A percentile compares a stretch with the other conserved stretches of the same genome.
These are phyloP conservation scores for Trypanosomatidae sp. DNA, from an alignment of 208 protist genomes.

Conservation along the genomic window DNA sequence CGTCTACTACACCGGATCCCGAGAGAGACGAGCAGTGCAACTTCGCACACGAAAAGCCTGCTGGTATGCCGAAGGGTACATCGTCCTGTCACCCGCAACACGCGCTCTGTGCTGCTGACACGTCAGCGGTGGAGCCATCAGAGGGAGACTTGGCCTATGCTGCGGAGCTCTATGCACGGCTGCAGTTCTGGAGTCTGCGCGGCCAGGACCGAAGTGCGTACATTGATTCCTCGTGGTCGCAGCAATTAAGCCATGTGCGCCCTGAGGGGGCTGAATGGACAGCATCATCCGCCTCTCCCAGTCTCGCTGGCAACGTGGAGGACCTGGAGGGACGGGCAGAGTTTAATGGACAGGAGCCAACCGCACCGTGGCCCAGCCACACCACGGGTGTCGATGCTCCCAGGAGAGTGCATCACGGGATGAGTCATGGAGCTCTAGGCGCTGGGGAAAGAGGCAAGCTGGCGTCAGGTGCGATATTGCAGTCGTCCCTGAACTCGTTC, in stretches of 20 bases:
- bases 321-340: neutral
- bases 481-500: neutral
- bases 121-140: conserved; percentile 8
- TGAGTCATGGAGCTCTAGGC: neutral
- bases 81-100: neutral
- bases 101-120: neutral
- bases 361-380: neutral
- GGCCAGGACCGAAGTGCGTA: conserved; percentile 54
- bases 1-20: neutral
- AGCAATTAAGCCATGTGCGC: neutral
- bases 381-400: neutral
- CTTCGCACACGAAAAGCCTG: neutral
- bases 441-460: neutral
- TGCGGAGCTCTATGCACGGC: conserved; percentile 55
- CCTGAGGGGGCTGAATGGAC: neutral
- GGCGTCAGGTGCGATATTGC: neutral
- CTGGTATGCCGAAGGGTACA: neutral
- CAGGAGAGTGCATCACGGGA: neutral
- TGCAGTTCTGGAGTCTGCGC: conserved; percentile 75
- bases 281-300: neutral
- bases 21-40: neutral
- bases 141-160: conserved; percentile 65
- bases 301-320: too few species aligned
- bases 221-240: conserved; percentile 24
- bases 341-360: neutral